Evolutionary conservation across 2,329 filamentous ascomycete genomes (phyloP), one percentile per base, ranked within the genome.

Genomic region (Aspergillus brasiliensis): DNA sequence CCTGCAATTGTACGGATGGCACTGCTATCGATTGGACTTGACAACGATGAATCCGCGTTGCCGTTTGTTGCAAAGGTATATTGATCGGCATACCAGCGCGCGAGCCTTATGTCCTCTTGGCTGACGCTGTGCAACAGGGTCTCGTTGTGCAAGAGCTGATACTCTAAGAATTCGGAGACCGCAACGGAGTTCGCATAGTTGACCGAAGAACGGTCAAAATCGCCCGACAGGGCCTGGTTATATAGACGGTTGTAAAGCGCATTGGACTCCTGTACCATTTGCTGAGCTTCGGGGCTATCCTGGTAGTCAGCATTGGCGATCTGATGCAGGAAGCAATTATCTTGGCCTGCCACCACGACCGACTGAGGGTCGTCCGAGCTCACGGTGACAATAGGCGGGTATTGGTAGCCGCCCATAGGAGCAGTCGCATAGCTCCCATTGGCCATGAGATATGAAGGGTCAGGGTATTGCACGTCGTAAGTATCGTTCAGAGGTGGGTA

Each of bases 401-500:
- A 87, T 65, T 87, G 84, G 65, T 87, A 87, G 38, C 85, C 84
- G 49, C 76, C 70, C 37, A 87, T 67, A 1, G 85, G 85, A 49
- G 73, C 77, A 27, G 80, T 72, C 8, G 82, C 67, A 38, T 71
- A 70, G 2, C 75, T 76, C 1, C 80, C 80, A 71, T 87, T 83
- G n/a, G 81, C 78, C 21, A 83, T 69, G 8, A 79, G 65, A 17
- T 74, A 77, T n/a, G 76, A 72, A 5, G 72, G 67, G 21, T 75
- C 65, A 38, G 71, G 63, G 55, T 70, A 69, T 19, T 70, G 69
- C 49, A 69, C 64, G 57, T 72, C 73, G 51, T 76, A 71, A 3
- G 71, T 68, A 51, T 73, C 70, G 1, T 67, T 67, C 3, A 77
- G 63, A 11, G 84, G 84, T 34, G 85, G 85, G 68, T 87, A 88